Evolutionary conservation across 2,329 filamentous ascomycete species (phyloP).

Genomic region (Xylaria sp.): DNA sequence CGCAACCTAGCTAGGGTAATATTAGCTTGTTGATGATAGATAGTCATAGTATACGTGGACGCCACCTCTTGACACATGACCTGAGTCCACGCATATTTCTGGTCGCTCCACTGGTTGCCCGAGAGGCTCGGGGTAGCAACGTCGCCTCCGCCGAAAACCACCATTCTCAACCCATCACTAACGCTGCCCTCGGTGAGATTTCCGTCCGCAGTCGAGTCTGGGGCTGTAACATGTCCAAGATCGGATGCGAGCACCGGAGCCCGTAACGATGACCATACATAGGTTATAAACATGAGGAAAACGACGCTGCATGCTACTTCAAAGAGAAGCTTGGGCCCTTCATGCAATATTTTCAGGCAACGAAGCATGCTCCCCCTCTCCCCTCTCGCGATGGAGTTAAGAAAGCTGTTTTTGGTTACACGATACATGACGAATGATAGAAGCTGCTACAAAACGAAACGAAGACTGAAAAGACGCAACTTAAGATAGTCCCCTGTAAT

Average conservation of each 20-base stretch:
- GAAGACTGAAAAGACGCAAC: not conserved
- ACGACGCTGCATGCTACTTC: conserved; percentile 28
- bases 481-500: too few species aligned
- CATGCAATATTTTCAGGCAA: conserved; percentile 28
- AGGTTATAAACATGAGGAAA: conserved; percentile 29
- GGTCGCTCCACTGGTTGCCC: conserved; percentile 7
- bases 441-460: not conserved
- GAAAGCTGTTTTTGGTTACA: not conserved
- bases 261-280: conserved; percentile 14
- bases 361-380: conserved; percentile 7
- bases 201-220: conserved; percentile 1
- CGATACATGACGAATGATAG: not conserved
- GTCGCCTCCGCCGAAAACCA: conserved; percentile 59
- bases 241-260: not conserved
- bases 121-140: conserved; percentile 46
- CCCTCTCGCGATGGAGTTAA: not conserved
- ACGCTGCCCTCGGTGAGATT: not conserved
- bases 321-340: conserved; percentile 30
- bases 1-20: conserved; percentile 51
- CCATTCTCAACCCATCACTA: conserved; percentile 51
- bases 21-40: conserved; percentile 21
- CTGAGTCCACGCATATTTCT: conserved; percentile 51
- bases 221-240: conserved; percentile 13
- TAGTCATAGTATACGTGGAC: not conserved
- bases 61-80: conserved; percentile 54